Base-by-base conservation (phyloP, 371 early-diverging fungal genomes). In the Funneliformis caledonium region DNA sequence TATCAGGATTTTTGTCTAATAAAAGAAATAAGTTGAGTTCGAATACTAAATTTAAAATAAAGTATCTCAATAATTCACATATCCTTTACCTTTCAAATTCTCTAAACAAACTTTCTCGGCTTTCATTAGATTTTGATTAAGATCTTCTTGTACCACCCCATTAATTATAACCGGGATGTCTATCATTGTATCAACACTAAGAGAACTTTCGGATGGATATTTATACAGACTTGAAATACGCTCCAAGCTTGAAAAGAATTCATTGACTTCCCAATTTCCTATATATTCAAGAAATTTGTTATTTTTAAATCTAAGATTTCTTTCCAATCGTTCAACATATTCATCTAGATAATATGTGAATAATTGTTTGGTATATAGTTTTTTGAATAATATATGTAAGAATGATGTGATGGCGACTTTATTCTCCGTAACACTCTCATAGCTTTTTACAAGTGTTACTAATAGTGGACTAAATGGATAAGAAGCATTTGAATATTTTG, bases 391-490 rank as follows among this genome's bases (percentile, higher is more conserved):
- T 11, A 4, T 85, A 68, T 26, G 77, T 67, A 65, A 81, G 84
- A 50, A 86, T 7, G 14, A 31, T 3, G 22, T 48, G 22, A 77
- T 16, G 9, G 7, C 50, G 14, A 48, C 10, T n/a, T 42, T 77
- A 31, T 61, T 48, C 5, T 59, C 22, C 8, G 37, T 75, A 9
- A 43, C 19, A n/a, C 60, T 4, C 59, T 60, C 86, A 60, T 88
- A 82, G 56, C 90, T 88, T 67, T 91, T 90, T 5, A 90, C 75
- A 7, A 91, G 61, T 1, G 88, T 88, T 76, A 90, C 81, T 9
- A 92, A 70, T 0, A 92, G 72, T 22, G 92, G 91, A 67, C 91
- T 91, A 82, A 88, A 91, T 1, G 89, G 91, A 70, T 89, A 88
- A 6, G 16, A 52, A 59, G 5, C 2, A 31, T 14, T 11, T 52